Evolutionary conservation across 306 rosid species (phyloP), one percentile per base, ranked within the genome.

Genomic region (Malus fusca): DNA sequence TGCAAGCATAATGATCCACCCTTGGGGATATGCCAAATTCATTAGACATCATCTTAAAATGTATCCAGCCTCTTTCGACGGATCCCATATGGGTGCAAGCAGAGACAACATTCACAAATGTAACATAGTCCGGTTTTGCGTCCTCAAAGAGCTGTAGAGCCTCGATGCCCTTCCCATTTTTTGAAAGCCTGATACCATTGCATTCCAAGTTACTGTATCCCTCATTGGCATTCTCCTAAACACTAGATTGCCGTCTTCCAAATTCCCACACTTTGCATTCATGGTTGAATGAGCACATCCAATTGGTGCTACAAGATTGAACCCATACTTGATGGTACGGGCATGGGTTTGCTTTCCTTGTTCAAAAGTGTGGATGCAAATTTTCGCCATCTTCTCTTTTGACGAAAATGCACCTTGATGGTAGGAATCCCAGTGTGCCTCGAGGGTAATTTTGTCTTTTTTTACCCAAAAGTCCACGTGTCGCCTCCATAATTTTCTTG

Each of bases 121-220:
- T 91, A 75, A 88, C 82, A 10, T 12, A 66, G 59, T 93, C 96
- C 0, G 92, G 97, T 64, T 86, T 75, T 55, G 87, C 82, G 18
- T 87, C 89, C 80, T 87, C 90, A 44, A 93, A 91, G 82, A 91
- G 85, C 67, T 85, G 83, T 77, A 91, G 78, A 66, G 97, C 97
- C 68, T 91, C 87, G 10, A 5, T 66, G 10, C 98, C 98, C 43
- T 52, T 79, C 37, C 97, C 93, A 56, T 91, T 93, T 75, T 90
- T 92, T 74, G 97, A 86, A 81, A 91, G 84, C 67, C 96, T 30
- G 98, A 93, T 85, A 93, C 88, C 97, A 93, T 93, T 74, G 93
- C 97, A 82, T 93, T 93, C 93, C 91, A 93, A 6, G 98, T 84
- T 59, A 91, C 80, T 33, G 88, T 83, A 84, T 93, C 96, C 81